Evolutionary conservation across 257 asterid species (phyloP), one percentile per base, ranked within the genome.

Genomic region (Nicotiana paniculata): DNA sequence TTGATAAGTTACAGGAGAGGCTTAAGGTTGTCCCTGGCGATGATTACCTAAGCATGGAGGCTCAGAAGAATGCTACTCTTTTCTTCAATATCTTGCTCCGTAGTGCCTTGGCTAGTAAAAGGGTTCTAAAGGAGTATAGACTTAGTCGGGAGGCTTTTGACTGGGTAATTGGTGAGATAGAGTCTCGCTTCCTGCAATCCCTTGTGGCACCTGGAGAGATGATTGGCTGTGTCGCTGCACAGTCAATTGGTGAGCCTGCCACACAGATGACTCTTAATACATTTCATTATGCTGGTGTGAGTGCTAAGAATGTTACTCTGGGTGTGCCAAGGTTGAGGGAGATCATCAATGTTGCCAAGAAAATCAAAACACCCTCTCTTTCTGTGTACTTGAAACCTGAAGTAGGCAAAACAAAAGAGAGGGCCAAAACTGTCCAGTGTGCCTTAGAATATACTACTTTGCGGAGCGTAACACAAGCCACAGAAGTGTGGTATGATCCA

Each of bases 161-260:
- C 70, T 96, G 99, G 99, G 98, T 96, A 81, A 82, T 96, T 79
- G 99, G 99, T 24, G 99, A 96, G 91, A 91, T 96, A 59, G 99
- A 96, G 88, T 91, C 98, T 32, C 99, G 99, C 75, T 96, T 96
- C 85, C 86, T 96, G 85, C 99, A 96, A 88, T 96, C 99, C 18
- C 97, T 96, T 76, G 99, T 96, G 65, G 98, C 99, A 48, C 91
- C 99, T 28, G 99, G 99, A 30, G 99, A 96, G 89, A 96, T 96
- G 99, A 96, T 96, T 67, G 99, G 99, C 37, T 94, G 98, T 85
- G 97, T 96, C 88, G 99, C 99, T 68, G 98, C 99, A 33, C 99
- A 96, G 80, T 96, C 99, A 70, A 96, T 96, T 81, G 99, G 99
- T 81, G 98, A 96, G 83, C 99, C 98, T 58, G 98, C 99, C 6